Evolutionary conservation across 2,329 filamentous ascomycete species (phyloP).

Genomic region (Claviceps quebecensis): DNA sequence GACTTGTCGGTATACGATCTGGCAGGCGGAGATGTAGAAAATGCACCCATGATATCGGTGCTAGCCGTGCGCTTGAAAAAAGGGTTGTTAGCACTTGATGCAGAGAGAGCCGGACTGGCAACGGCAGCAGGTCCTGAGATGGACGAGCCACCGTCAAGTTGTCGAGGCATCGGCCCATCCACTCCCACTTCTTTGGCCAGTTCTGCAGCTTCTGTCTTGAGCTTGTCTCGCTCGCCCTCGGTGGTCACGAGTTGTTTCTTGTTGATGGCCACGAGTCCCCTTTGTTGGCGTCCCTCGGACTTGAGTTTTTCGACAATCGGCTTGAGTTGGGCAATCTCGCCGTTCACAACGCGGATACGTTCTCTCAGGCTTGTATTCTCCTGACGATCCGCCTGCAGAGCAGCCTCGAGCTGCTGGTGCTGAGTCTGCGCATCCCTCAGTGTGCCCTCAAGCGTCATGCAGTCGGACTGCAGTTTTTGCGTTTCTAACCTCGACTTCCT

Average conservation of each 20-base stretch:
- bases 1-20: slow-evolving; percentile 46
- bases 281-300: slow-evolving; percentile 85
- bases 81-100: slow-evolving; percentile 73
- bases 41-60: slow-evolving; percentile 43
- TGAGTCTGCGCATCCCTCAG: slow-evolving; percentile 72
- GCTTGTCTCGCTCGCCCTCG: slow-evolving; percentile 76
- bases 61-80: slow-evolving; percentile 70
- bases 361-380: slow-evolving; percentile 81
- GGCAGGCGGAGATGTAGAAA: slow-evolving; percentile 29
- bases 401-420: slow-evolving; percentile 59
- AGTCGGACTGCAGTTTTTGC: slow-evolving; percentile 69
- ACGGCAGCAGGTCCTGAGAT: slow-evolving; percentile 35
- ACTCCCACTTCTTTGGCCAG: slow-evolving; percentile 37
- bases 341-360: slow-evolving; percentile 69
- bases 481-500: slow-evolving; percentile 64
- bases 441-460: slow-evolving; percentile 66
- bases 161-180: slow-evolving; percentile 43
- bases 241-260: slow-evolving; percentile 91
- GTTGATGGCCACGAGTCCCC: slow-evolving; percentile 92
- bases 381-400: slow-evolving; percentile 72
- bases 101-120: slow-evolving; percentile 55
- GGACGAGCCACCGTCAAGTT: slow-evolving; percentile 36
- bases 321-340: slow-evolving; percentile 70
- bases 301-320: slow-evolving; percentile 88
- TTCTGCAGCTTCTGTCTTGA: slow-evolving; percentile 65